Evolutionary conservation across 306 rosid genomes (phyloP), one percentile per base, ranked within the genome.

Genomic region (Clitoria ternatea): DNA sequence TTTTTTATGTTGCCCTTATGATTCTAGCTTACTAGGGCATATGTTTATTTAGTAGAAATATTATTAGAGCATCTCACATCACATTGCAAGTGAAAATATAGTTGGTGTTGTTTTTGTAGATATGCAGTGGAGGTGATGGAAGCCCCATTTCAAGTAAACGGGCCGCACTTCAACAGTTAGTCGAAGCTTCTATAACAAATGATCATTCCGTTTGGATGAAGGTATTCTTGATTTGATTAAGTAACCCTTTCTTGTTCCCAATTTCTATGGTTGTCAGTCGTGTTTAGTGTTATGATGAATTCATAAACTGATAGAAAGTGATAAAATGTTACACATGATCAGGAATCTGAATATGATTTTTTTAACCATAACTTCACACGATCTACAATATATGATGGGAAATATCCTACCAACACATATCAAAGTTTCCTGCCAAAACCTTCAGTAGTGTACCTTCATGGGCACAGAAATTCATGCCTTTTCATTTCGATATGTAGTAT

Each of bases 121-220:
- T 95, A 62, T 77, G 85, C 80, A 77, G 83, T 59, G 96, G 89
- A 47, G 77, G 81, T 61, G 92, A 78, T 77, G 96, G 85, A 76
- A 86, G 85, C 80, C 85, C 90, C 61, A 24, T 84, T 69, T 80
- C 89, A 50, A 89, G 85, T 69, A 95, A 89, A 79, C 82, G 82
- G 47, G 74, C 75, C 66, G 96, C 99, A 29, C 88, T 95, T 79
- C 96, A 91, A 75, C 96, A 95, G 77, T 77, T 95, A 75, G 80
- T 89, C 32, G 93, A 91, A 61, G 89, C 90, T 73, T 95, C 99
- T 35, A 45, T 73, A 18, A 62, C 86, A 68, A 91, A 91, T 72
- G 96, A 95, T 75, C 83, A 77, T 63, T 86, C 96, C 70, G 53
- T 91, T 79, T 95, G 99, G 99, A 79, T 83, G 17, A 89, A 89